Base-by-base conservation (phyloP, 2,329 filamentous ascomycete species). In the Chaetothyriales sp. region DNA sequence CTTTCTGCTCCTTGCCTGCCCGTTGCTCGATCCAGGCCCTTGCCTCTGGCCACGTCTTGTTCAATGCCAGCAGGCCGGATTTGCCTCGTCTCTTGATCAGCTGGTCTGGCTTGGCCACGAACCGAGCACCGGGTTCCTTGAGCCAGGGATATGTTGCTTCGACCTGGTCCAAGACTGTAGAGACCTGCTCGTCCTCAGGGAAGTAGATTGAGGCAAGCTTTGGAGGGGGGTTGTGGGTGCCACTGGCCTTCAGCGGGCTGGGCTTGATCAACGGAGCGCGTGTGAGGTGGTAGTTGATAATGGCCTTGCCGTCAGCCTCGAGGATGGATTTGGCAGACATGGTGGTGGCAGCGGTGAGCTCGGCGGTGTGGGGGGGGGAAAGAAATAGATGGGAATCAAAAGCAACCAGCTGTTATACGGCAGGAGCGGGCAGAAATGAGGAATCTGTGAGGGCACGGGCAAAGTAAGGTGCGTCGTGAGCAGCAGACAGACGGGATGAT, bases 301-400 rank as follows among this genome's bases (percentile, higher is more conserved):
- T 96, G 80, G 92, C 92, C 85, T 98, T 98, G 81, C 92, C 92
- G 77, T 98, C 92, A 78, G 90, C 90, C 79, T 98, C 92, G 78
- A 85, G 75, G 69, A 98, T 96, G 62, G 90, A 85, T 77, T 98
- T 98, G 72, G 92, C 86, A 69, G 86, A 88, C 87, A 93, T 93
- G 65, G 65, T 78, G 71, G 56, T 55, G 55, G 55, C 53, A 56
- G 55, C 53, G 52, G 54, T 55, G 57, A 60, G 50, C 54, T 46
- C 48, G 49, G 51, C 47, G 47, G 49, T 46, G 22, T 3, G 22
- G 22, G 22, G 6, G 22, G 22, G 22, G 15, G 32, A 55, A 53
- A 54, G 22, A 55, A 52, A 19, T 56, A 42, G 51, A 46, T 51
- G 44, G 55, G 59, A 43, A 42, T n/a, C 51, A 42, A 46, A 52